Conservation (phyloP, 2,329 filamentous ascomycete genomes). For the Escovopsis sp. region DNA sequence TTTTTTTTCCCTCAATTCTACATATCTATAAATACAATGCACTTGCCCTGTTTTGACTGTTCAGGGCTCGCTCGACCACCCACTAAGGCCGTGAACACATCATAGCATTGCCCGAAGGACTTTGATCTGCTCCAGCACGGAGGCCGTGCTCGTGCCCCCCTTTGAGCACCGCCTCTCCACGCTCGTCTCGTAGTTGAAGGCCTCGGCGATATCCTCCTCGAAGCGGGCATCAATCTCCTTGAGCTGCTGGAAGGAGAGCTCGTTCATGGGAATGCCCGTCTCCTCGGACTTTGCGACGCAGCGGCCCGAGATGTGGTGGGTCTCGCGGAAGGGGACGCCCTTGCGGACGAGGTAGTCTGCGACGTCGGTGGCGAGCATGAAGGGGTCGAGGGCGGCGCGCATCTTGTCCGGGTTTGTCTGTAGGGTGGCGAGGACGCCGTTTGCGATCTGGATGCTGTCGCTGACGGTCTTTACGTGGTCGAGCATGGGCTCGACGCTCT, state of each 20-base stretch:
- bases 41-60: too few species aligned
- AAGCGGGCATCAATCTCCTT: constrained; percentile 55
- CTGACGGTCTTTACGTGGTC: constrained; percentile 70
- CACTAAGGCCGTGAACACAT: constrained; percentile 10
- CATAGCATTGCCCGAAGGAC: constrained; percentile 21
- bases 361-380: constrained; percentile 67
- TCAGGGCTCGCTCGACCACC: too few species aligned
- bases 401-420: constrained; percentile 59
- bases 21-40: too few species aligned
- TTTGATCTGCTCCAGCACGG: constrained; percentile 50
- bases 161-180: constrained; percentile 66
- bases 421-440: constrained; percentile 64
- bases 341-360: constrained; percentile 50
- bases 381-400: constrained; percentile 61
- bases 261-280: constrained; percentile 51
- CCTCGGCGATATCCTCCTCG: constrained; percentile 52
- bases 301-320: constrained; percentile 62
- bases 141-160: constrained; percentile 62
- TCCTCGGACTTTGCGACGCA: constrained; percentile 27
- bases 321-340: constrained; percentile 65
- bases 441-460: constrained; percentile 71
- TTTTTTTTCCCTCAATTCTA: not conserved
- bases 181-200: constrained; percentile 69
- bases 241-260: constrained; percentile 51
- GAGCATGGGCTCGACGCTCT: constrained; percentile 72